Evolutionary conservation across 1,284 basidiomycete species (phyloP), one percentile per base, ranked within the genome.

Genomic region (Cutaneotrichosporon spelunceum): DNA sequence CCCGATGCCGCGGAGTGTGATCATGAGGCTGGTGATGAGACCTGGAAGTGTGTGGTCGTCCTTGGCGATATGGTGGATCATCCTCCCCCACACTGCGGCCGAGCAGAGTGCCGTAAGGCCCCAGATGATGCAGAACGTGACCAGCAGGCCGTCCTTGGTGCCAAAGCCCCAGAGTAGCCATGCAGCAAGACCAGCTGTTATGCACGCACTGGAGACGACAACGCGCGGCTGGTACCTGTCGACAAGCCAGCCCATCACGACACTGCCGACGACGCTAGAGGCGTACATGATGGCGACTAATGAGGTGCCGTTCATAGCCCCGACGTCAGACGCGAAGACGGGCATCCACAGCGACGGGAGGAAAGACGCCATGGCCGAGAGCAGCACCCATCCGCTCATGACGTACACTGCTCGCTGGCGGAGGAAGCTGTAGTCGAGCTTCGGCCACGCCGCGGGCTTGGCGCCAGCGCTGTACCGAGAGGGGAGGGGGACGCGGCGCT

Each of bases 211-310:
- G 8, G 64, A 44, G 27, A 79, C 65, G 48, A 75, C 72, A 47
- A 64, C 44, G n/a, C 66, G 63, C 19, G 76, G 59, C 1, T 71
- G 71, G 23, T 65, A 59, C 6, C 68, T 63, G 64, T 80, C 79
- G 27, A 73, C 72, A 1, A 80, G 61, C 36, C 68, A 74, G 8
- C 75, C 76, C 1, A 75, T 55, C 10, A 75, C 52, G 1, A 70
- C 57, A 57, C 73, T 70, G 11, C 78, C 78, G 11, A 72, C 64
- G 2, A 76, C 70, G 13, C 73, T 75, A 5, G 73, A 68, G 30
- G 73, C 74, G 61, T 80, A 78, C 67, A 78, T 70, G 45, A 77
- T 66, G 5, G 75, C 70, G 49, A 80, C 68, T 16, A 78, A 61
- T 4, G 68, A 67, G 4, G 74, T 75, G 3, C 79, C 78, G 34